Evolutionary conservation across 371 early-diverging fungal genomes (phyloP).

Genomic region (Astathelohania contejeani): DNA sequence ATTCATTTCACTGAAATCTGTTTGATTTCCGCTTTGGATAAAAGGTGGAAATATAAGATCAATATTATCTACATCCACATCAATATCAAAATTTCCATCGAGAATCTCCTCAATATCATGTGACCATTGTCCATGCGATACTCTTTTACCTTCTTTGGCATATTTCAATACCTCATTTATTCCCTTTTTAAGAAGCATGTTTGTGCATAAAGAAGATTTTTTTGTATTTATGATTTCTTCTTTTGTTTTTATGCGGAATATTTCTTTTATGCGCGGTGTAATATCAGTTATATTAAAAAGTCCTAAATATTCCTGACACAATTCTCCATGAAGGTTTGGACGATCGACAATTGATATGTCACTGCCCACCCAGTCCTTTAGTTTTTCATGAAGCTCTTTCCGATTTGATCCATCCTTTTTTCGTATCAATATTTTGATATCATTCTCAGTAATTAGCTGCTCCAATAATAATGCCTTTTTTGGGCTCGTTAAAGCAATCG

Average conservation of each 20-base stretch:
- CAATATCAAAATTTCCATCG: too few species aligned
- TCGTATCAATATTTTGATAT: constrained; percentile 20
- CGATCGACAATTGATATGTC: constrained; percentile 29
- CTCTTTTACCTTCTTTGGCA: too few species aligned
- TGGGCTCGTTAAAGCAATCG: constrained; percentile 34
- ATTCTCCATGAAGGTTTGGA: constrained; percentile 12
- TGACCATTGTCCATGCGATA: background rate
- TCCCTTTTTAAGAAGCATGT: too few species aligned
- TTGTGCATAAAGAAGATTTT: too few species aligned
- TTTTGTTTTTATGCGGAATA: too few species aligned
- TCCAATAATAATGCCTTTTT: constrained; percentile 47
- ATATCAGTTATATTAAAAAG: too few species aligned
- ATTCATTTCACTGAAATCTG: background rate
- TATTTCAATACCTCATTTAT: too few species aligned
- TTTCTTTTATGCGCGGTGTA: too few species aligned
- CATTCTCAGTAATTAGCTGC: constrained; percentile 13
- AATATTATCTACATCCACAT: background rate
- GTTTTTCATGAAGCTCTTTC: constrained; percentile 11
- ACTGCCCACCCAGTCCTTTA: constrained; percentile 8
- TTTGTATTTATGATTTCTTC: too few species aligned
- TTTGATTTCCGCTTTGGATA: background rate
- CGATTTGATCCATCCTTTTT: constrained; percentile 41
- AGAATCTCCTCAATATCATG: background rate
- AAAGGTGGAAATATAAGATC: background rate
- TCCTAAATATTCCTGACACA: background rate